These are phyloP conservation scores for Xylariaceae sp. DNA, from an alignment of 2,329 filamentous ascomycete species.

Conservation along the genomic window DNA sequence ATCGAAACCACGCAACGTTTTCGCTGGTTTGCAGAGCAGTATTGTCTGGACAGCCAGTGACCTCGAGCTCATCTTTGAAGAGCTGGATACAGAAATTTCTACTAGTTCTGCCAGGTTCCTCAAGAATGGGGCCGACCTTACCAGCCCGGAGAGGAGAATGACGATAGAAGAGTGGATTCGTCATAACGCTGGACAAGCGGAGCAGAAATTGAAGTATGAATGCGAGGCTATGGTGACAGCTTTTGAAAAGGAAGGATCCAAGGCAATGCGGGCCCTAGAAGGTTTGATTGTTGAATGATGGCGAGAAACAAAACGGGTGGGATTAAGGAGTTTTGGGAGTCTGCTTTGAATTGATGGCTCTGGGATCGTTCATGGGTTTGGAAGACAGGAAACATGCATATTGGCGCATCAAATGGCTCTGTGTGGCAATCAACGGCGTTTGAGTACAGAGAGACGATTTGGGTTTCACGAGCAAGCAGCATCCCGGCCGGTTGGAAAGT, in stretches of 20 bases:
- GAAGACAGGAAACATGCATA: too few relatives aligned
- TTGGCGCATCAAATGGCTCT: too few relatives aligned
- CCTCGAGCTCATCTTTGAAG: slow-evolving; percentile 65
- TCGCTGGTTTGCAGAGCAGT: slow-evolving; percentile 52
- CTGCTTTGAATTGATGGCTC: too few relatives aligned
- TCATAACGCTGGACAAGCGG: slow-evolving; percentile 73
- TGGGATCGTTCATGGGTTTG: too few relatives aligned
- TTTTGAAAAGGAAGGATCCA: slow-evolving; percentile 79
- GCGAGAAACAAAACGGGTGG: not conserved
- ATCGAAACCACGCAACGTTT: slow-evolving; percentile 52
- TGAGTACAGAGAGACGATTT: too few relatives aligned
- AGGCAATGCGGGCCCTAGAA: slow-evolving; percentile 74
- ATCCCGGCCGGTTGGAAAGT: too few relatives aligned
- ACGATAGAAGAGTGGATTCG: slow-evolving; percentile 91
- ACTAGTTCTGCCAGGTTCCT: slow-evolving; percentile 38
- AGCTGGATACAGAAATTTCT: slow-evolving; percentile 49
- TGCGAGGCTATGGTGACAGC: slow-evolving; percentile 77
- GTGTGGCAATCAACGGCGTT: too few relatives aligned
- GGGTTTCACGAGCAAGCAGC: too few relatives aligned
- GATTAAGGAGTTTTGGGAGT: too few relatives aligned
- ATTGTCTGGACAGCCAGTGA: slow-evolving; percentile 70
- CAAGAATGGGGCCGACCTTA: slow-evolving; percentile 57
- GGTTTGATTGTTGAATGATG: slow-evolving; percentile 55
- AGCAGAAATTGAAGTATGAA: slow-evolving; percentile 72
- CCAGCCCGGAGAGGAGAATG: slow-evolving; percentile 78